A percentile compares a stretch with the other conserved stretches of the same genome.
Conservation (phyloP, 129 eudicot genomes). For the Flaveria trinervia region DNA sequence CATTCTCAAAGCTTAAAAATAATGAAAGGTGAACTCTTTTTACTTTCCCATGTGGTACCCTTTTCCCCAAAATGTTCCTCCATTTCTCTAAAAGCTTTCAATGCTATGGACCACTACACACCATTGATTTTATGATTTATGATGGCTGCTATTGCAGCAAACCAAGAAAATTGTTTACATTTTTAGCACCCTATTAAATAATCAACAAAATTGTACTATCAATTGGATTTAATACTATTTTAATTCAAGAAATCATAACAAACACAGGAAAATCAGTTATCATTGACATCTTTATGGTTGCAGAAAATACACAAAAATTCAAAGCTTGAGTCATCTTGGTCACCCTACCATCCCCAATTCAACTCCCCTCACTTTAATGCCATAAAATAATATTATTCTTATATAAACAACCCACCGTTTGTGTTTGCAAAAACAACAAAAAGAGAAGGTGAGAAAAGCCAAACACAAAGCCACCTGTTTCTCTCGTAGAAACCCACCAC, state of each 20-base stretch:
- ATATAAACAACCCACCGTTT: conserved; percentile 31
- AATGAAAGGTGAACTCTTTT: conserved; percentile 35
- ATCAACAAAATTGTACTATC: not conserved
- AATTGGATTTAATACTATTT: conserved; percentile 14
- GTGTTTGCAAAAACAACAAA: conserved; percentile 34
- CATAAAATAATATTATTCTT: conserved; percentile 24
- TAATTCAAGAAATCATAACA: conserved; percentile 26
- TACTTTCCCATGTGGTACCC: conserved; percentile 45
- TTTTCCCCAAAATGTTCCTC: conserved; percentile 37
- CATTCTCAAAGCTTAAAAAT: conserved; percentile 32
- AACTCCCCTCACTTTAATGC: conserved; percentile 48
- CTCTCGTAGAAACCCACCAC: conserved; percentile 57
- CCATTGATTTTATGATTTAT: conserved; percentile 8
- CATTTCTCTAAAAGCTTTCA: conserved; percentile 38
- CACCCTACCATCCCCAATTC: conserved; percentile 35
- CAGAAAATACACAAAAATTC: conserved; percentile 47
- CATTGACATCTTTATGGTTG: conserved; percentile 46
- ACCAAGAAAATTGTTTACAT: not conserved
- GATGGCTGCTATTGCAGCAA: conserved; percentile 23
- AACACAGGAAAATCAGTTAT: conserved; percentile 37
- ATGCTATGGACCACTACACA: conserved; percentile 43
- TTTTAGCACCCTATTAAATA: conserved; percentile 18
- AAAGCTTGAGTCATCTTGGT: conserved; percentile 44
- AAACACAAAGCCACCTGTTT: conserved; percentile 61
- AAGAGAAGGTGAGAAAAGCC: conserved; percentile 43